These are phyloP conservation scores for Fraxinus platypoda DNA, from an alignment of 305 asterid species.

Conservation along the genomic window DNA sequence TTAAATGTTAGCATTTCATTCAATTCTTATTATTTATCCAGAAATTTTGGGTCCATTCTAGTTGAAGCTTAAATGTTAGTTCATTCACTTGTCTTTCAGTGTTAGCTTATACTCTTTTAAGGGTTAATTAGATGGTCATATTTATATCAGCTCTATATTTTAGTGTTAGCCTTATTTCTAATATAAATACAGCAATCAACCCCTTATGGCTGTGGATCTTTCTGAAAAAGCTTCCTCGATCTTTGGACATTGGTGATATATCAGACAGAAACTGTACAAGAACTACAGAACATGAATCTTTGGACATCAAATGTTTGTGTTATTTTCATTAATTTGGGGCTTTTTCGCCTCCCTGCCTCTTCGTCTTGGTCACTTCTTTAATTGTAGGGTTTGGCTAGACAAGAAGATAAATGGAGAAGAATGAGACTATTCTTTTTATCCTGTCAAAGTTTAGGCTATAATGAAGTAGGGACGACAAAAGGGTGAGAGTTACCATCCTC, in stretches of 20 bases:
- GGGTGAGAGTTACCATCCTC: no score
- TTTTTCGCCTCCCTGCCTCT: no score
- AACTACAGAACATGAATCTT: no score
- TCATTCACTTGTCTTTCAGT: background rate
- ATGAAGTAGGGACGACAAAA: no score
- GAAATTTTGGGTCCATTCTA: no score
- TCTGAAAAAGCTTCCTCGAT: slow-evolving; percentile 63
- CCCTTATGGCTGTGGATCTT: slow-evolving; percentile 30
- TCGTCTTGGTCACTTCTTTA: no score
- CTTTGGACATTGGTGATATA: slow-evolving; percentile 77
- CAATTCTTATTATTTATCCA: background rate
- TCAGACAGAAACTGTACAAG: slow-evolving; percentile 29
- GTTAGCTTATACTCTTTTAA: background rate
- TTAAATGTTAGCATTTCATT: background rate
- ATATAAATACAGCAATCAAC: slow-evolving; percentile 29
- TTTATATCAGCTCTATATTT: background rate
- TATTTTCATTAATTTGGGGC: no score
- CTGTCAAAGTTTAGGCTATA: no score
- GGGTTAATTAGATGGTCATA: background rate
- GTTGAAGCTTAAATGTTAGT: background rate
- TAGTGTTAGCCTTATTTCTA: background rate
- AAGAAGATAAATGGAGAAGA: no score
- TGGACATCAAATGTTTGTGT: no score
- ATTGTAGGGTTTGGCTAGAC: no score
- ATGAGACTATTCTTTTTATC: no score